Evolutionary conservation across 495 filamentous ascomycete genomes (phyloP).

Genomic region (Daldinia decipiens): DNA sequence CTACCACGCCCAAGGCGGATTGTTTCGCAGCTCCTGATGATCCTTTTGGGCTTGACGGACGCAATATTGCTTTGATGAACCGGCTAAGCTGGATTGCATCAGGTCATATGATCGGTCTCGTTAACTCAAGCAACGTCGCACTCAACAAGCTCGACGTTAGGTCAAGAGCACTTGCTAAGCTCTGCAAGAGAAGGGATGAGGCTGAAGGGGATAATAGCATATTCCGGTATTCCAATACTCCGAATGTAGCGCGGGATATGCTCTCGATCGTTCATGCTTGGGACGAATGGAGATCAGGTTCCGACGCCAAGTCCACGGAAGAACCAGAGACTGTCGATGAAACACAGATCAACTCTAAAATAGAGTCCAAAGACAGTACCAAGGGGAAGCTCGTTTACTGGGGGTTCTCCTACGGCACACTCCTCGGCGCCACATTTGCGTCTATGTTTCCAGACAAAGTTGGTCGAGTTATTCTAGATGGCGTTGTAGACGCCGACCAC

Average conservation of each 20-base stretch:
- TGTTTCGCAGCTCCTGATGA: slow-evolving; percentile 45
- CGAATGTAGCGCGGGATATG: slow-evolving; percentile 48
- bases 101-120: slow-evolving; percentile 44
- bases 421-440: slow-evolving; percentile 64
- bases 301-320: slow-evolving; percentile 22
- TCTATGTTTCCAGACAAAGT: slow-evolving; percentile 56
- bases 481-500: slow-evolving; percentile 54
- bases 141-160: slow-evolving; percentile 47
- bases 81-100: slow-evolving; percentile 31
- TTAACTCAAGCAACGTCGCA: slow-evolving; percentile 52
- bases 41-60: slow-evolving; percentile 30
- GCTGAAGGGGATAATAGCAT: slow-evolving; percentile 46
- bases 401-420: slow-evolving; percentile 71
- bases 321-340: slow-evolving; percentile 11
- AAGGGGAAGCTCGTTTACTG: slow-evolving; percentile 64
- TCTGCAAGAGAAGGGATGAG: slow-evolving; percentile 52
- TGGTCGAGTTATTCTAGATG: slow-evolving; percentile 54
- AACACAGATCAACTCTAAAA: slow-evolving; percentile 1
- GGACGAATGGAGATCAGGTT: slow-evolving; percentile 48
- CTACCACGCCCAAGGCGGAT: slow-evolving; percentile 47
- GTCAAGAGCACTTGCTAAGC: slow-evolving; percentile 44
- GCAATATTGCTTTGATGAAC: slow-evolving; percentile 44
- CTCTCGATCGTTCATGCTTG: slow-evolving; percentile 49
- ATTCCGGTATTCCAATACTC: slow-evolving; percentile 46
- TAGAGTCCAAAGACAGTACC: slow-evolving; percentile 28